A percentile compares a stretch with the other conserved stretches of the same genome.
Conservation (phyloP, 2,329 filamentous ascomycete genomes). For the Torrubiellomyces zombiae region DNA sequence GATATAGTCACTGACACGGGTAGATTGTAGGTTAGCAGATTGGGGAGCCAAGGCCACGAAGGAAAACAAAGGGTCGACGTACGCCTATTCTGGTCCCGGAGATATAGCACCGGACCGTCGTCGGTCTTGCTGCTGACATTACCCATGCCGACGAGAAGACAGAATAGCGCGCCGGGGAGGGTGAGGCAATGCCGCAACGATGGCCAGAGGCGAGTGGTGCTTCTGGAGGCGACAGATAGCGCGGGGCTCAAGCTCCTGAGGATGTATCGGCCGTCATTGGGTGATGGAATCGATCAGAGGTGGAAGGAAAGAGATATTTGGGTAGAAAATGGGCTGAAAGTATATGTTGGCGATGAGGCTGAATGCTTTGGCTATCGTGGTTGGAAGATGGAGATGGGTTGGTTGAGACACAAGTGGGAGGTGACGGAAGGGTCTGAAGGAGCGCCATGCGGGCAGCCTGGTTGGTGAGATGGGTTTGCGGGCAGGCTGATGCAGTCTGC, state of each 20-base stretch:
- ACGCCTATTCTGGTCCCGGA: constrained; percentile 89
- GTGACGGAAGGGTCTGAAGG: too few relatives aligned
- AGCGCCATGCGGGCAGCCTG: too few relatives aligned
- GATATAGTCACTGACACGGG: constrained; percentile 60
- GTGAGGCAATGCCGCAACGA: constrained; percentile 3
- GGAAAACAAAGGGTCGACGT: constrained; percentile 21
- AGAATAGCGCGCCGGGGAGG: constrained; percentile 3
- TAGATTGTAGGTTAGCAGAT: constrained; percentile 7
- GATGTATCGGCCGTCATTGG: constrained; percentile 10
- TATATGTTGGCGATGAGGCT: too few relatives aligned
- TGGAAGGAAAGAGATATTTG: too few relatives aligned
- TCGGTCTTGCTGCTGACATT: constrained; percentile 80
- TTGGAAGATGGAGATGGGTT: too few relatives aligned
- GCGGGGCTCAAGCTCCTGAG: constrained; percentile 11
- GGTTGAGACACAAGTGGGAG: too few relatives aligned
- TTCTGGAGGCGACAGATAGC: constrained; percentile 6
- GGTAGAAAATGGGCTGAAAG: too few relatives aligned
- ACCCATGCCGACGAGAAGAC: constrained; percentile 50
- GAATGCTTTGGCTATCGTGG: too few relatives aligned
- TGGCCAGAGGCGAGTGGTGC: too few relatives aligned
- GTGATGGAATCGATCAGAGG: too few relatives aligned
- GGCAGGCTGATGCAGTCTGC: too few relatives aligned
- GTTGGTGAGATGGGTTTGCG: too few relatives aligned
- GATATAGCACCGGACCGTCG: constrained; percentile 62
- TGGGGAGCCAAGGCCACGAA: constrained; percentile 1